phyloP scores from a whole-genome alignment of 345 rosid genomes.

The Corchorus olitorius region DNA sequence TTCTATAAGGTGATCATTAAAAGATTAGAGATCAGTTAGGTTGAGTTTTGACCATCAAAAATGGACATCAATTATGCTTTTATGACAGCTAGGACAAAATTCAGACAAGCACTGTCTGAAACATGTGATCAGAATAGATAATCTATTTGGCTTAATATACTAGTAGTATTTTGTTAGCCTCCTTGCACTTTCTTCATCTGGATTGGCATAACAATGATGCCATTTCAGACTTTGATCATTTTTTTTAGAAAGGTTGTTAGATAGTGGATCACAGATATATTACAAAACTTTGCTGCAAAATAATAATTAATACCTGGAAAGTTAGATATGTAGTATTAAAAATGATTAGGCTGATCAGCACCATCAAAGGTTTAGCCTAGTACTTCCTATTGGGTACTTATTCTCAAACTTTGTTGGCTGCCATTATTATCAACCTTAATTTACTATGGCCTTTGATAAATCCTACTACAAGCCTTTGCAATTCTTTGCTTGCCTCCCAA shows the following conservation, averaged over 20 bases:
- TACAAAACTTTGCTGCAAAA: neutral
- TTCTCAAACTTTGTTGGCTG: constrained; percentile 1
- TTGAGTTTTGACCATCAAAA: neutral
- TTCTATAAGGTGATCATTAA: neutral
- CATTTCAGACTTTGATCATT: neutral
- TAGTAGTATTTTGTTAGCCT: neutral
- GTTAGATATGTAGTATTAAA: neutral
- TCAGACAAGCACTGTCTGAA: neutral
- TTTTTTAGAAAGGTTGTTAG: neutral
- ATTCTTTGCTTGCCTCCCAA: neutral
- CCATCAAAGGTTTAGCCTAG: neutral
- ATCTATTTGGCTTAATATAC: neutral
- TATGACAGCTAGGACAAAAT: neutral
- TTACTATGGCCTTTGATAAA: neutral
- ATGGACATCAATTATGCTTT: neutral
- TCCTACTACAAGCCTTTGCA: neutral
- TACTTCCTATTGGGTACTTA: neutral
- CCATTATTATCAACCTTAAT: neutral
- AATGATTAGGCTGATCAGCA: constrained; percentile 10
- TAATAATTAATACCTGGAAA: neutral
- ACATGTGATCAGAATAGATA: constrained; percentile 9
- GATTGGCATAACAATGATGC: constrained; percentile 13
- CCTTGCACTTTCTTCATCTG: neutral
- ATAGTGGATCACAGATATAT: constrained; percentile 10
- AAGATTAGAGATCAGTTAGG: neutral